Conservation (phyloP, 306 rosid species). For the Fagus sylvatica region DNA sequence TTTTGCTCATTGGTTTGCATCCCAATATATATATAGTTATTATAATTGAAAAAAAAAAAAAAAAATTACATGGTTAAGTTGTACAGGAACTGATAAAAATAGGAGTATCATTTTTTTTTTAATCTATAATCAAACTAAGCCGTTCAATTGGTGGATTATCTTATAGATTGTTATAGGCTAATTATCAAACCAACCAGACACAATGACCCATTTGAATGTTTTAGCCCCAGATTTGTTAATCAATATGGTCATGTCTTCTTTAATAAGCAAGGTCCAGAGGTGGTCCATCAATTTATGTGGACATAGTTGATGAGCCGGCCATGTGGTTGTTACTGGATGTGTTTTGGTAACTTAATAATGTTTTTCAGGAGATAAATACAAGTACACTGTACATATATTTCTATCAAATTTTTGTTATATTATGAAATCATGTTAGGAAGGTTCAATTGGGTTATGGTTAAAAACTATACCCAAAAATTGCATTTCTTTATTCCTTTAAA, state of each 20-base stretch:
- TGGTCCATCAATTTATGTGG: slow-evolving; percentile 69
- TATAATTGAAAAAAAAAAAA: slow-evolving; percentile 23
- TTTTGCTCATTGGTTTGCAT: slow-evolving; percentile 5
- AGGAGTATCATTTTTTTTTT: slow-evolving; percentile 21
- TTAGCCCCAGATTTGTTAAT: slow-evolving; percentile 42
- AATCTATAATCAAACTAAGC: slow-evolving; percentile 24
- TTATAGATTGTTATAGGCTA: slow-evolving; percentile 38
- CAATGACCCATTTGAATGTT: slow-evolving; percentile 36
- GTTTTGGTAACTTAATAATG: slow-evolving; percentile 4
- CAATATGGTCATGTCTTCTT: slow-evolving; percentile 38
- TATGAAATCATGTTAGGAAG: slow-evolving; percentile 10
- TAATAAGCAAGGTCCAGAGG: slow-evolving; percentile 47
- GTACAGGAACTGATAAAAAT: slow-evolving; percentile 17
- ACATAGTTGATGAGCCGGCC: slow-evolving; percentile 40
- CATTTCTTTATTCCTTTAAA: neutral
- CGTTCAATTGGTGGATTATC: slow-evolving; percentile 28
- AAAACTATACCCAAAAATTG: slow-evolving; percentile 4
- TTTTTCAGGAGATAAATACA: neutral
- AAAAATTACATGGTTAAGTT: slow-evolving; percentile 18
- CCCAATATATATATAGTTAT: slow-evolving; percentile 20
- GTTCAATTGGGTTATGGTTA: slow-evolving; percentile 18
- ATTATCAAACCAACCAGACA: slow-evolving; percentile 43
- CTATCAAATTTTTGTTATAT: neutral
- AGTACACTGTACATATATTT: neutral
- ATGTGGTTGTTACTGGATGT: slow-evolving; percentile 36